Evolutionary conservation across 352 stramenopile species (phyloP).

Genomic region (Phytophthora pini): DNA sequence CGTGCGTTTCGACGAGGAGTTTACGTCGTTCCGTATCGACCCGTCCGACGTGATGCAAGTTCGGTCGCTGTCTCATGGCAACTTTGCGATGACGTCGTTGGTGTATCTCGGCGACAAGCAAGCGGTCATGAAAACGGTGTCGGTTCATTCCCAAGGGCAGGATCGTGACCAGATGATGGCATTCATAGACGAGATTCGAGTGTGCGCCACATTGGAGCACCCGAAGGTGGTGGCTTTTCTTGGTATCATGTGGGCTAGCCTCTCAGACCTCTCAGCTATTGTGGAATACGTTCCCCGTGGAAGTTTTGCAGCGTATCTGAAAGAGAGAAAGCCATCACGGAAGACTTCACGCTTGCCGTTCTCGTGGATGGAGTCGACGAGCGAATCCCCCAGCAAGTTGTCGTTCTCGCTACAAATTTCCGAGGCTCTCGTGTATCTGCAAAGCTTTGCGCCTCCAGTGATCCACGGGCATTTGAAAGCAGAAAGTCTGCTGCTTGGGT

Average conservation of each 20-base stretch:
- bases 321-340: conserved; percentile 45
- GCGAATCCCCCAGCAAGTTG: conserved; percentile 42
- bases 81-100: conserved; percentile 44
- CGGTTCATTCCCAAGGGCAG: conserved; percentile 28
- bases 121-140: conserved; percentile 47
- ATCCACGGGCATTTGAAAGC: conserved; percentile 66
- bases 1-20: conserved; percentile 38
- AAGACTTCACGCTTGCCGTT: conserved; percentile 32
- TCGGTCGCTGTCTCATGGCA: conserved; percentile 40
- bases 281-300: conserved; percentile 67
- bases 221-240: conserved; percentile 62
- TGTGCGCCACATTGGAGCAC: conserved; percentile 63
- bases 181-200: conserved; percentile 77
- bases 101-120: conserved; percentile 47
- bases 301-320: conserved; percentile 37
- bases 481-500: conserved; percentile 66
- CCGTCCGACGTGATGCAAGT: conserved; percentile 48
- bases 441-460: conserved; percentile 68
- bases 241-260: conserved; percentile 63
- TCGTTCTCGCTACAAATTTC: conserved; percentile 65
- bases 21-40: conserved; percentile 43
- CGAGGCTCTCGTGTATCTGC: conserved; percentile 67
- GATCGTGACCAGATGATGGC: conserved; percentile 39
- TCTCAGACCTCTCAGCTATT: conserved; percentile 61
- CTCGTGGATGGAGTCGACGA: conserved; percentile 41